phyloP scores from a whole-genome alignment of 2,329 filamentous ascomycete genomes.

The Diaporthe destruens region DNA sequence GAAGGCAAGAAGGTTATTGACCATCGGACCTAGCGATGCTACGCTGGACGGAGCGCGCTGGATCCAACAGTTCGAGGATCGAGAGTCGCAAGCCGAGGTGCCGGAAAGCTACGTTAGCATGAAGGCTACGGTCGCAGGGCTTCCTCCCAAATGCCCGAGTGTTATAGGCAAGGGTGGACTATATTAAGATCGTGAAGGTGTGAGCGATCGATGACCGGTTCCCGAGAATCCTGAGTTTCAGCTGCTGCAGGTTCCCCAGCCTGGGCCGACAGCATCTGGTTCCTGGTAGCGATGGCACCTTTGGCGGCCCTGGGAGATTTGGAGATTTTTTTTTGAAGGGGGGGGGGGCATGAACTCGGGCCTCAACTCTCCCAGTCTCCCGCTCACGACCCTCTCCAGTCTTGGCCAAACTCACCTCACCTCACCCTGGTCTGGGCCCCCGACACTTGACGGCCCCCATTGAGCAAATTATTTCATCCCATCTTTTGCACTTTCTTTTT shows the following conservation, averaged over 20 bases:
- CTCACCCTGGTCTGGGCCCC: slow-evolving; percentile 8
- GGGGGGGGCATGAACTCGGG: slow-evolving; percentile 9
- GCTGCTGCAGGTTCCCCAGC: slow-evolving; percentile 34
- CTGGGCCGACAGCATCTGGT: slow-evolving; percentile 19
- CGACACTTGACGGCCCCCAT: slow-evolving; percentile 21
- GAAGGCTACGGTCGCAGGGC: slow-evolving; percentile 18
- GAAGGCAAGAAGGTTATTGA: slow-evolving; percentile 1
- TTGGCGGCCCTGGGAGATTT: slow-evolving; percentile 33
- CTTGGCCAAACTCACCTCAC: slow-evolving; percentile 16
- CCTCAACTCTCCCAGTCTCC: slow-evolving; percentile 1
- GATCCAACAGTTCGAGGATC: slow-evolving; percentile 30
- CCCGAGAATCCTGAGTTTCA: slow-evolving; percentile 34
- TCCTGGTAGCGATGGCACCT: slow-evolving; percentile 29
- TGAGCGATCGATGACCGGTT: slow-evolving; percentile 36
- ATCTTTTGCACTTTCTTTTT: slow-evolving; percentile 15
- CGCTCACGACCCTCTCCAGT: not conserved
- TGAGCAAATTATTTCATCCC: slow-evolving; percentile 35
- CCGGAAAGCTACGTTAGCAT: slow-evolving; percentile 16
- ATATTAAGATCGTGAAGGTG: slow-evolving; percentile 34
- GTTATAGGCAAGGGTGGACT: slow-evolving; percentile 20
- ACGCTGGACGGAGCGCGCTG: slow-evolving; percentile 13
- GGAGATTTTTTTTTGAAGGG: not conserved
- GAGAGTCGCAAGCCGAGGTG: slow-evolving; percentile 28
- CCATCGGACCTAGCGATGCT: slow-evolving; percentile 9
- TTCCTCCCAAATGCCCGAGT: slow-evolving; percentile 28